Evolutionary conservation across 2,329 filamentous ascomycete species (phyloP), one percentile per base, ranked within the genome.

Genomic region (Diaporthe nobilis): DNA sequence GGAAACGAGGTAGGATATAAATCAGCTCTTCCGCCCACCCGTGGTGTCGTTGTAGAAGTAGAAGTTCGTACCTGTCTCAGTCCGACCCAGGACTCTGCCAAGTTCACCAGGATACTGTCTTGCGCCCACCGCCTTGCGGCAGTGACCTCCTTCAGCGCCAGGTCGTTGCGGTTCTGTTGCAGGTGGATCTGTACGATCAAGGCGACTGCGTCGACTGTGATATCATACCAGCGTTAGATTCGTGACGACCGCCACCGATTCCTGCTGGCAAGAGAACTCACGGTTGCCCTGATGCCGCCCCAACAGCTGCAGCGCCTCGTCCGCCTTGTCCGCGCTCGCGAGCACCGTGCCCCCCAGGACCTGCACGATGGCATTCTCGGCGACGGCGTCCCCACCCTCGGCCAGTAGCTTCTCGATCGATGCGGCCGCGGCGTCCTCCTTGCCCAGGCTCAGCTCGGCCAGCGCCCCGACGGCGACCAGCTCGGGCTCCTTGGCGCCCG

Each of bases 11-110:
- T 60, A 39, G 28, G 10, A 42, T 17, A 22, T 25, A 22, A 10
- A 22, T 72, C 3, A 70, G 51, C 28, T 37, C 57, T 61, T 44
- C 20, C 44, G 68, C 28, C 22, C 47, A 10, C 15, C 31, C 22
- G 17, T 44, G 17, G 28, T 34, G 10, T 44, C n/a, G 8, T 17
- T 15, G 25, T 67, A 28, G 4, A 1, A 13, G 63, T 28, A 42
- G 6, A 25, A 47, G 72, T 57, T 86, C 90, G 77, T 90, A 97
- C 95, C 85, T 96, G 88, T 84, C 97, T 90, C 84, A 98, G 85
- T 39, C 95, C 96, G 78, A 98, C 94, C 97, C 96, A 99, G 10
- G 95, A 95, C 86, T 99, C 97, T 10, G 96, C 96, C 79, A 99
- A 86, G 85, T 99, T 98, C 78, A 98, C 95, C 68, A 98, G 88